These are phyloP conservation scores for Neonectria ditissima DNA, from an alignment of 2,329 filamentous ascomycete species.

Conservation along the genomic window DNA sequence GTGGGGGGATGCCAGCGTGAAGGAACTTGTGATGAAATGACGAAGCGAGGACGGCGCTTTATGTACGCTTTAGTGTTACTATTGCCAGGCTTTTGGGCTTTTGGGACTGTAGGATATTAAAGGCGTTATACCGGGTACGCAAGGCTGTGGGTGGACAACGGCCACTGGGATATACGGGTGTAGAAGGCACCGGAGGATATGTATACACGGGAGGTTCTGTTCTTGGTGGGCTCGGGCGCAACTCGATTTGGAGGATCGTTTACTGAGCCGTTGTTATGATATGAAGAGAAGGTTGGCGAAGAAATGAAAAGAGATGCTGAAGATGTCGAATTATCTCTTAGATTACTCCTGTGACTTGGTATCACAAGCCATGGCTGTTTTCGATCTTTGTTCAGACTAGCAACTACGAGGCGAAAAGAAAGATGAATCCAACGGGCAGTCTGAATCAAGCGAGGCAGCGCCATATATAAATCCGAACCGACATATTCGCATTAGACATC, in stretches of 20 bases:
- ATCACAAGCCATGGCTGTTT: too few species aligned
- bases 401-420: too few species aligned
- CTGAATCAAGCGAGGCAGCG: too few species aligned
- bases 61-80: conserved; percentile 4
- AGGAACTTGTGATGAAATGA: not conserved
- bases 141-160: not conserved
- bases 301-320: not conserved
- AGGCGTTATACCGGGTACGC: not conserved
- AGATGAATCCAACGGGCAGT: too few species aligned
- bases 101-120: not conserved
- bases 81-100: conserved; percentile 7
- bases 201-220: too few species aligned
- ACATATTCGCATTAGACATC: too few species aligned
- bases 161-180: not conserved
- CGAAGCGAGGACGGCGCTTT: not conserved
- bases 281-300: not conserved
- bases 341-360: not conserved
- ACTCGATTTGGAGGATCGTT: not conserved
- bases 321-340: not conserved
- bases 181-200: too few species aligned
- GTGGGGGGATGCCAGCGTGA: not conserved
- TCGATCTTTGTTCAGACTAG: too few species aligned
- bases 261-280: not conserved
- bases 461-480: too few species aligned
- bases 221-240: too few species aligned